These are phyloP conservation scores for Globisporangium nagaii DNA, from an alignment of 352 stramenopile species.

Conservation along the genomic window DNA sequence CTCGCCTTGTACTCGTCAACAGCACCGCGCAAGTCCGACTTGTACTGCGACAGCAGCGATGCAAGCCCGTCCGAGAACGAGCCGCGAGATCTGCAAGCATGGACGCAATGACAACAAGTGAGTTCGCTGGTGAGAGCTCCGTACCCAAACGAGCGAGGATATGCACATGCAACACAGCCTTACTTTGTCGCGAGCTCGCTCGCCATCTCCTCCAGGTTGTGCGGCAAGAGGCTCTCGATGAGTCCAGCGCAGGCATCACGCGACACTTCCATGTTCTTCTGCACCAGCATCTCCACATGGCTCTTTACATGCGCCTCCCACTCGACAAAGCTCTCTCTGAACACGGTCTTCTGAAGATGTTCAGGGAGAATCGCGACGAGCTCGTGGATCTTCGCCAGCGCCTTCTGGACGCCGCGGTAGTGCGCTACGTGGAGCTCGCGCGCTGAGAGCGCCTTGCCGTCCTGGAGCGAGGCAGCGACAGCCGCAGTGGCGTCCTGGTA, in stretches of 20 bases:
- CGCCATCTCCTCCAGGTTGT: conserved; percentile 31
- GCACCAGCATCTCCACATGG: conserved; percentile 4
- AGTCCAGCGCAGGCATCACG: conserved; percentile 4
- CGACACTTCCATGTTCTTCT: conserved; percentile 15
- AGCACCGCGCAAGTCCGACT: conserved; percentile 39
- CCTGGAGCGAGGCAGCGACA: not conserved
- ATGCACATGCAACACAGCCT: not conserved
- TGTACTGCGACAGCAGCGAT: conserved; percentile 49
- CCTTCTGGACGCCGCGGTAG: conserved; percentile 20
- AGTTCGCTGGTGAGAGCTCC: no score
- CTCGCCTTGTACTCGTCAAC: conserved; percentile 32
- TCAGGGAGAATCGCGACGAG: conserved; percentile 18
- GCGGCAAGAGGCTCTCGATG: conserved; percentile 26
- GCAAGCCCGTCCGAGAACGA: conserved; percentile 49
- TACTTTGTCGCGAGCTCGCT: conserved; percentile 23
- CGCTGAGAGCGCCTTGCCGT: not conserved
- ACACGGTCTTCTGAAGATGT: conserved; percentile 23
- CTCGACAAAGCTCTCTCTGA: conserved; percentile 17
- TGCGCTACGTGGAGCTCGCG: conserved; percentile 24
- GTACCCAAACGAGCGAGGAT: not conserved
- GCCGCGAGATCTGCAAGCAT: conserved; percentile 21
- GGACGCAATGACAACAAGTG: not conserved
- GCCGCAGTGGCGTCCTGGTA: conserved; percentile 17
- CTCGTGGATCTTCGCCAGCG: conserved; percentile 19
- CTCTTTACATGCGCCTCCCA: conserved; percentile 17